Percentiles rank a stretch among this genome's conserved stretches.
Evolutionary conservation across 805 yeast genomes (phyloP).

Genomic region (Myxozyma neglecta): DNA sequence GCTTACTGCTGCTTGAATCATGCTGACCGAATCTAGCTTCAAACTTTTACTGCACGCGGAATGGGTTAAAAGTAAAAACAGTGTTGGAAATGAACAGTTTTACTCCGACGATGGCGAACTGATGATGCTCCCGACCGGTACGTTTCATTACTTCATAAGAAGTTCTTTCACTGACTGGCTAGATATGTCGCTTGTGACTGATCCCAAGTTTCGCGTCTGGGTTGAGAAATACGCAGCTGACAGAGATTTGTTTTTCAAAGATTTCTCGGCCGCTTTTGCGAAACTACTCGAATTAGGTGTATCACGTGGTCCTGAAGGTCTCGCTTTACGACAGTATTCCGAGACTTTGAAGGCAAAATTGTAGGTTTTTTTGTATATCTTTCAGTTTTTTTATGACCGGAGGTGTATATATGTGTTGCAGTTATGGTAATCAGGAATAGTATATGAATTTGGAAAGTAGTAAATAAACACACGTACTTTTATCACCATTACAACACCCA

Average conservation of each 20-base stretch:
- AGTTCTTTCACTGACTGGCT: background rate
- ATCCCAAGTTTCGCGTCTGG: conserved; percentile 58
- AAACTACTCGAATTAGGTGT: conserved; percentile 78
- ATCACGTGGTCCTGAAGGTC: conserved; percentile 52
- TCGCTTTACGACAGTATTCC: conserved; percentile 16
- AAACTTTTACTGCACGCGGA: conserved; percentile 53
- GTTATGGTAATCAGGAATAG: background rate
- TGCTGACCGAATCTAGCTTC: conserved; percentile 40
- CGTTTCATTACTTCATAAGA: background rate
- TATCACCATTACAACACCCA: background rate
- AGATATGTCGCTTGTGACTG: conserved; percentile 68
- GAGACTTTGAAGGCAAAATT: background rate
- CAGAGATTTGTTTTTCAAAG: conserved; percentile 58
- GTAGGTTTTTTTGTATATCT: background rate
- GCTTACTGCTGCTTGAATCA: background rate
- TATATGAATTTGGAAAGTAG: background rate
- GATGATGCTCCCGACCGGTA: conserved; percentile 77
- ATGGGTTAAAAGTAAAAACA: conserved; percentile 50
- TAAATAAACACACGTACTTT: background rate
- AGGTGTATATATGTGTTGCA: no score
- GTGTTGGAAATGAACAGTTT: conserved; percentile 54
- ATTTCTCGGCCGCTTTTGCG: conserved; percentile 66
- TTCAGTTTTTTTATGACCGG: background rate
- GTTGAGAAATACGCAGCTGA: conserved; percentile 69
- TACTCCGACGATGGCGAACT: conserved; percentile 57